A percentile compares a stretch with the other conserved stretches of the same genome.
phyloP scores from a whole-genome alignment of 2,329 filamentous ascomycete genomes.

The Biscogniauxia sp. region DNA sequence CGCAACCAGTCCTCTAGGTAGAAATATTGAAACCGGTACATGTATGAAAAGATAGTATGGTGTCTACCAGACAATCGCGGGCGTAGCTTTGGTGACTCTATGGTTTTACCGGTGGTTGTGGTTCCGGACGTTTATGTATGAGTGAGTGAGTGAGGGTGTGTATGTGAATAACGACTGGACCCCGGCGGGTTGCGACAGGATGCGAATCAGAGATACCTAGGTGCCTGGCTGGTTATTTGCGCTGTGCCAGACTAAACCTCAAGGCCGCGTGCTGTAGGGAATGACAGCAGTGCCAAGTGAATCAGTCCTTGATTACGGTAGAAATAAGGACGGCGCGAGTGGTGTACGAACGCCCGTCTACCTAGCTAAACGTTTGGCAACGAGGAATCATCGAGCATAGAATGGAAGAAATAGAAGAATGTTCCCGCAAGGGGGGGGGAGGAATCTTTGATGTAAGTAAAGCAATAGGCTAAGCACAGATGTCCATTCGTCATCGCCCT shows the following conservation, averaged over 20 bases:
- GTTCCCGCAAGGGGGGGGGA: not conserved
- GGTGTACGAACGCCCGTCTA: not conserved
- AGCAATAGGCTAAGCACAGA: not conserved
- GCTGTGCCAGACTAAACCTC: not conserved
- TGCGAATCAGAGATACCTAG: not conserved
- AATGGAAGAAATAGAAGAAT: not conserved
- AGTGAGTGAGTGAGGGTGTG: too few relatives aligned
- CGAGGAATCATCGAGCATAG: not conserved
- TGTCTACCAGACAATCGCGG: conserved; percentile 5
- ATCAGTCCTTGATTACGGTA: not conserved
- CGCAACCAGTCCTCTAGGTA: too few relatives aligned
- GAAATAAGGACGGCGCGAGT: not conserved
- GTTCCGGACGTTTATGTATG: conserved; percentile 6
- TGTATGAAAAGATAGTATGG: not conserved
- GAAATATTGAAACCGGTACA: not conserved
- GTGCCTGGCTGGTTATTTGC: not conserved
- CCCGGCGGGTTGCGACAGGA: conserved; percentile 19
- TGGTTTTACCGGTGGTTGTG: not conserved
- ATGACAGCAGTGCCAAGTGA: not conserved
- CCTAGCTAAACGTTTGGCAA: not conserved
- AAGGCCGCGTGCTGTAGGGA: too few relatives aligned
- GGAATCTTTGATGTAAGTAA: not conserved
- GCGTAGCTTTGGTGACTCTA: conserved; percentile 2
- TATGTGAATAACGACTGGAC: conserved; percentile 10
- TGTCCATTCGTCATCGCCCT: not conserved